Conservation (phyloP, 176 grass and related monocot species). For the Melocanna baccifera region DNA sequence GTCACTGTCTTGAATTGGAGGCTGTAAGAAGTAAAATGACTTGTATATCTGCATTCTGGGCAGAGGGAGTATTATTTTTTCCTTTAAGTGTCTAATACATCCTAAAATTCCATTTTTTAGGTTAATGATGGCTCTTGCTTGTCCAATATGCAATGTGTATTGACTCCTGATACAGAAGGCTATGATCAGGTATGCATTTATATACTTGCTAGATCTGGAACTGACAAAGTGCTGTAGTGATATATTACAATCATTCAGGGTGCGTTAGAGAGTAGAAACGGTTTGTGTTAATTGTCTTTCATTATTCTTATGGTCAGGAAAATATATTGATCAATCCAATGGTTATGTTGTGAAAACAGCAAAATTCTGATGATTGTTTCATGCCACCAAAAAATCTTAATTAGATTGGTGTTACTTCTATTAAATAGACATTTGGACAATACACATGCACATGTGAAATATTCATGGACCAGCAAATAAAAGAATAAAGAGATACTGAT, state of each 20-base stretch:
- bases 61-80: neutral
- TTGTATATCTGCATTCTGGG: neutral
- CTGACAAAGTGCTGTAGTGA: neutral
- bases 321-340: constrained; percentile 4
- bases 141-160: constrained; percentile 97
- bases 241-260: neutral
- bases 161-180: constrained; percentile 81
- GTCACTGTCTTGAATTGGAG: neutral
- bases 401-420: neutral
- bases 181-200: constrained; percentile 68
- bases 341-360: neutral
- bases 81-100: neutral
- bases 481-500: neutral
- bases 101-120: constrained; percentile 44
- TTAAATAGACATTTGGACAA: neutral
- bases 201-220: constrained; percentile 15
- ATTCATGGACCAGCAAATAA: neutral
- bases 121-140: constrained; percentile 98
- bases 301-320: neutral
- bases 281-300: neutral
- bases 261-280: too few species aligned
- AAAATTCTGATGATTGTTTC: constrained; percentile 4
- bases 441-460: neutral
- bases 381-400: neutral
- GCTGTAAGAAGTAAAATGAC: neutral